These are phyloP conservation scores for Elsinoe necatrix DNA, from an alignment of 2,329 filamentous ascomycete species.

Conservation along the genomic window DNA sequence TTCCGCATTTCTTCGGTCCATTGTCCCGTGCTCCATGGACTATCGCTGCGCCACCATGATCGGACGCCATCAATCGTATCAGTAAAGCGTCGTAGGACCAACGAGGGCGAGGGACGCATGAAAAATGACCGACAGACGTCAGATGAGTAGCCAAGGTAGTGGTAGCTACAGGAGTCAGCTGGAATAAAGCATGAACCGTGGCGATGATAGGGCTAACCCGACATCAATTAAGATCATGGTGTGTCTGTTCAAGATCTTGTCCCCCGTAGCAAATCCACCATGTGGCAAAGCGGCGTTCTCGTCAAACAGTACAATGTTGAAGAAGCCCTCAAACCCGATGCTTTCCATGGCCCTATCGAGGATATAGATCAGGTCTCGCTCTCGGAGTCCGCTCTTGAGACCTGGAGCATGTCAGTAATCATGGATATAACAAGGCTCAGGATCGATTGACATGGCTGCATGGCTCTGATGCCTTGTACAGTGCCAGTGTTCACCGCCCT, in stretches of 20 bases:
- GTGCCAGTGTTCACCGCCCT: constrained; percentile 57
- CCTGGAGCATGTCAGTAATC: background rate
- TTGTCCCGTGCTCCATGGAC: background rate
- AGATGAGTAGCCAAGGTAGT: constrained; percentile 54
- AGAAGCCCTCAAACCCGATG: constrained; percentile 50
- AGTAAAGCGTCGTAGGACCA: background rate
- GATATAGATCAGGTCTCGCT: constrained; percentile 49
- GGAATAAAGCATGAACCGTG: constrained; percentile 27
- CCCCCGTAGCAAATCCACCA: constrained; percentile 44
- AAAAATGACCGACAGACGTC: constrained; percentile 58
- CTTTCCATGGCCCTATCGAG: constrained; percentile 49
- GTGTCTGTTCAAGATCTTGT: constrained; percentile 44
- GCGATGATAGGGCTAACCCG: too few relatives aligned
- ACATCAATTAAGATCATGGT: constrained; percentile 57
- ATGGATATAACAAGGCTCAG: background rate
- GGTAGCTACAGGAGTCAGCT: constrained; percentile 23
- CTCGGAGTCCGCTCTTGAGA: constrained; percentile 44
- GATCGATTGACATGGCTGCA: constrained; percentile 42
- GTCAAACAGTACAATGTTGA: constrained; percentile 57
- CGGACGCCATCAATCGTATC: background rate
- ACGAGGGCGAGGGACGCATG: constrained; percentile 20
- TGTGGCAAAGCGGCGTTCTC: constrained; percentile 47
- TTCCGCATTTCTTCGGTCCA: constrained; percentile 19
- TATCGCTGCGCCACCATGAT: background rate
- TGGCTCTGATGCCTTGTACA: constrained; percentile 51